Conservation (phyloP, 2,329 filamentous ascomycete species). For the Ceratocystiopsis brevicomis region DNA sequence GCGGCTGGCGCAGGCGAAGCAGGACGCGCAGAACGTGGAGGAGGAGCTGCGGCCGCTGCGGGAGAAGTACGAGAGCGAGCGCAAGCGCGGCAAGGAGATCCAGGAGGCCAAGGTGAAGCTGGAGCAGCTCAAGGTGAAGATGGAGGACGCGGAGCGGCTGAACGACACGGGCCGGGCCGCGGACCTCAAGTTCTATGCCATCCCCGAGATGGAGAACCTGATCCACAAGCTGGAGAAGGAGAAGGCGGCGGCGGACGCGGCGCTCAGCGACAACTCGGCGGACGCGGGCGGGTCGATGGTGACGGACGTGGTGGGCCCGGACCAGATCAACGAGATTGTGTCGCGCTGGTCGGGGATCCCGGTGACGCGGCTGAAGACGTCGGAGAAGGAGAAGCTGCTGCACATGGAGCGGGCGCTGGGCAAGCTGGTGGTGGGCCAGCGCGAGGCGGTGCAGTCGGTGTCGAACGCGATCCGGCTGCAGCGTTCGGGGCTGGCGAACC, state of each 20-base stretch:
- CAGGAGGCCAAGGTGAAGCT: conserved; percentile 92
- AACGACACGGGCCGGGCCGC: conserved; percentile 75
- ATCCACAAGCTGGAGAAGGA: conserved; percentile 70
- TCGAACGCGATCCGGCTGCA: conserved; percentile 93
- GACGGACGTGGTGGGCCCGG: conserved; percentile 83
- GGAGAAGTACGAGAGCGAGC: conserved; percentile 90
- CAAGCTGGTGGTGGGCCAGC: conserved; percentile 80
- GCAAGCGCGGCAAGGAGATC: conserved; percentile 75
- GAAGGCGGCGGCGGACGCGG: conserved; percentile 60
- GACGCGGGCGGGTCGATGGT: conserved; percentile 56
- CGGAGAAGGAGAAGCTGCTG: conserved; percentile 95
- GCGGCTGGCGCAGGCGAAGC: conserved; percentile 64
- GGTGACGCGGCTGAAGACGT: conserved; percentile 79
- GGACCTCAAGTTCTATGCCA: conserved; percentile 92
- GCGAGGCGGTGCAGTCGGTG: conserved; percentile 79
- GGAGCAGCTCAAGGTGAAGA: conserved; percentile 75
- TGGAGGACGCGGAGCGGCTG: conserved; percentile 78
- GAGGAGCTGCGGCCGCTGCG: conserved; percentile 82
- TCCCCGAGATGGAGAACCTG: conserved; percentile 68
- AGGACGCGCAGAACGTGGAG: conserved; percentile 83
- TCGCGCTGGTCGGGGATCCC: conserved; percentile 96
- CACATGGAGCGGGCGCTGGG: conserved; percentile 81
- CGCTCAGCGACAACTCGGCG: conserved; percentile 32
- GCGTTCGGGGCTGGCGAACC: conserved; percentile 83
- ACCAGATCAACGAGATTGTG: conserved; percentile 98